Base-by-base conservation (phyloP, 148 eudicot species). In the Chenopodium suecicum region DNA sequence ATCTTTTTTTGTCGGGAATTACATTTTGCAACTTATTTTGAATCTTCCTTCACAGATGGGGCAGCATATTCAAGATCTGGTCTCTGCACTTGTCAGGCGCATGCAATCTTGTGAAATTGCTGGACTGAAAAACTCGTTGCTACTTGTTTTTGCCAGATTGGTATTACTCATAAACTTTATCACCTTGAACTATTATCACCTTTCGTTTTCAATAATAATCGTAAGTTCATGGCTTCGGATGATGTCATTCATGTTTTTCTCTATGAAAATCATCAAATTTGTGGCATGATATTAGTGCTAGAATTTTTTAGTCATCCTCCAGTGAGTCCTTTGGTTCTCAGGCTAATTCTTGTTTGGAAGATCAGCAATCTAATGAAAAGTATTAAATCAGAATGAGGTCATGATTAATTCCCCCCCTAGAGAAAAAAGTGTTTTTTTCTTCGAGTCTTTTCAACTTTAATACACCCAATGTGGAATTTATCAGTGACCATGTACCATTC, bases 21-120 rank as follows among this genome's bases (percentile, higher is more conserved):
- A 88, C 83, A 88, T 94, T 83, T 86, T 96, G 81, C 99, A 96
- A 85, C 98, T 96, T 82, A 91, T 96, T 79, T 85, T 96, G 89
- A 94, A 96, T 90, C 89, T 96, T 79, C 98, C 98, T 32, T 88
- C 92, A 74, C 94, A 96, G 89, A 94, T 96, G 98, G 97, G 94
- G 67, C 95, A 87, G 62, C 99, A 96, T 83, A 87, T 96, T 70
- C 84, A 87, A 82, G 95, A 94, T 77, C 85, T 96, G 66, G 97
- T 92, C 84, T 88, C 87, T 85, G 99, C 98, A 62, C 93, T 96
- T 74, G 84, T 92, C 86, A 92, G 91, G 85, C 97, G 99, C 47
- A 88, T 94, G 97, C 91, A 89, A 76, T 95, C 97, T 56, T 90
- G 93, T 85, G 85, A 86, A 85, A 88, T 89, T 78, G 83, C 93